Base-by-base conservation (phyloP, 2,329 filamentous ascomycete genomes). In the Lachnellula subtilissima region DNA sequence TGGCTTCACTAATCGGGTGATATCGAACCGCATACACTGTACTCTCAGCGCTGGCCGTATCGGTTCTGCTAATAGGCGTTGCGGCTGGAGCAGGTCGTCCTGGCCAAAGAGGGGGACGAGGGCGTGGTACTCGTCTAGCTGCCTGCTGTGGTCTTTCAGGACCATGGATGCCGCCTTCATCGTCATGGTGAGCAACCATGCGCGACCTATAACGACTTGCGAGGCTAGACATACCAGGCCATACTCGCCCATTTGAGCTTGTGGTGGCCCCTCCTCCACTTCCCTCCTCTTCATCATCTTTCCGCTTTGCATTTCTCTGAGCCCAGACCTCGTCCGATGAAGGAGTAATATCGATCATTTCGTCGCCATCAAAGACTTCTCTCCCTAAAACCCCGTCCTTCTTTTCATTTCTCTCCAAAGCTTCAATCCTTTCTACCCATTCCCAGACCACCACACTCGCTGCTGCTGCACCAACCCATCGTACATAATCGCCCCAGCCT, bases 361-460 rank as follows among this genome's bases (percentile, higher is more conserved):
- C 87, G 65, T 89, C 86, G 2, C 85, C 86, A 65, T 89, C 86
- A 63, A 88, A 89, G 0, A 89, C 78, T 65, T 89, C 86, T 59
- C 86, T 75, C 14, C 86, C 86, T 1, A 89, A 72, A 48, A 89
- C 87, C 5, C 86, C 86, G 64, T 88, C 86, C 67, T 88, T 88
- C 65, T 84, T 82, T 62, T 89, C 86, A 66, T 89, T 84, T 69
- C 86, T 79, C 71, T 89, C 86, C 54, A 89, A 72, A 1, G 85
- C 85, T 70, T 90, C 87, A 57, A 89, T 90, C 39, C 87, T 77
- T 70, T 90, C 87, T 4, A 89, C 87, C 87, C 87, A 89, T 71
- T 90, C 87, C 87, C 87, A 90, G 4, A 90, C 87, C 35, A 89
- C 85, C n/a, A 89, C 87, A 73, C 85, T 89, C 5, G 87, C 87